Evolutionary conservation across 805 yeast genomes (phyloP), one percentile per base, ranked within the genome.

Genomic region (Tetrapisispora fleetii): DNA sequence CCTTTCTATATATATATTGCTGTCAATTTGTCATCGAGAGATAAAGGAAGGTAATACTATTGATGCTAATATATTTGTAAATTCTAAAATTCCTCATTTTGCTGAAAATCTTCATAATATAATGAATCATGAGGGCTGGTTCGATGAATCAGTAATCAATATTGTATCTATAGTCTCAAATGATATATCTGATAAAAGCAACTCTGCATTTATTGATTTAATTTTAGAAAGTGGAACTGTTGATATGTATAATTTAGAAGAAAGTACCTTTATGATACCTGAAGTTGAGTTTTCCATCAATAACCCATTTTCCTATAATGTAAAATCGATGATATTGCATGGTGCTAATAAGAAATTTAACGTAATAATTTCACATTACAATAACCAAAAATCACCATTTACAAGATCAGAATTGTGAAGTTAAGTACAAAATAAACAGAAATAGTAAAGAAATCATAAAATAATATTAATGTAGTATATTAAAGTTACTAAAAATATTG

Each of bases 221-320:
- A 57, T 60, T 3, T 32, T 57, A 4, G 42, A 51, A 16, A 52
- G 51, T 19, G 52, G 57, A 5, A 22, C 51, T 8, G 28, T 52
- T 9, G 55, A 48, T 17, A 50, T 45, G 35, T 53, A 49, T 13
- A 48, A 53, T 48, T 41, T 60, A 17, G 64, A 60, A 38, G 64
- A 60, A 36, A 55, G 60, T 6, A 58, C 63, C 3, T 59, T 62
- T 35, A 59, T 60, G 10, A 50, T 59, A 17, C 54, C 63, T 4
- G 66, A 62, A 49, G 47, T 51, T 16, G 50, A 43, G 22, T 57
- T 58, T 21, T 37, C 48, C 7, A 50, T 47, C 3, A 49, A 50
- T 18, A 47, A 49, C n/a, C 60, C 61, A 2, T 62, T 62, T 38
- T 52, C 57, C 7, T 53, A 49, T 6, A 61, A 57, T 21, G 56